Base-by-base conservation (phyloP, 768 basidiomycete species). In the Astraeus odoratus region DNA sequence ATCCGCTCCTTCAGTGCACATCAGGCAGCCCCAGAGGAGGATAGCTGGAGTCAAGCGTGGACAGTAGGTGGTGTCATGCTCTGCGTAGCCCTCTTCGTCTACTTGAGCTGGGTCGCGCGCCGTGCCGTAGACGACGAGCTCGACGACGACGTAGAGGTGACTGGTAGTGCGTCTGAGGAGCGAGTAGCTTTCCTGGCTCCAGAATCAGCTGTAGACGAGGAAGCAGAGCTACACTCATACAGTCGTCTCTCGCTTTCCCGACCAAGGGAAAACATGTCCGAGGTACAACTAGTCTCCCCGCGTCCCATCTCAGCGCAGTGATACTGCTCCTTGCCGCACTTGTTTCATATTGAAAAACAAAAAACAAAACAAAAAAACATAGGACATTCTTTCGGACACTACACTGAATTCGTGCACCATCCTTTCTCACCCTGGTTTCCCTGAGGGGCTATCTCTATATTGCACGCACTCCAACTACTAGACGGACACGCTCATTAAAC, bases 71-170 rank as follows among this genome's bases (percentile, higher is more conserved):
- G 89, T 39, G 76, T 90, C 47, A 55, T 69, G 20, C 73, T 93
- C 1, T 90, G 86, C 60, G 55, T 89, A 48, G 75, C 72, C 29
- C 80, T 93, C 53, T 77, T 92, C 51, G 54, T 89, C 39, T 94
- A 94, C 66, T 73, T 94, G 40, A 80, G 84, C 39, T 73, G 78
- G 60, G 79, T 94, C 47, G 90, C 90, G 31, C 83, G 89, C 12
- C 73, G 75, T 42, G 78, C 78, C 2, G 78, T 81, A 20, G 73
- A 78, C 51, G 74, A 76, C 23, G 75, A 77, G 49, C 65, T 76
- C 8, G 72, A 63, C 4, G 74, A 75, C 46, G 74, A 74, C 25
- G 55, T 33, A 23, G 65, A 63, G 25, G 47, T 53, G 23, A 49
- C 58, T 20, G 49, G 57, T 22, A 53, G 52, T 16, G 54, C 69